phyloP scores from a whole-genome alignment of 106 monocot species.

The Posidonia australis region DNA sequence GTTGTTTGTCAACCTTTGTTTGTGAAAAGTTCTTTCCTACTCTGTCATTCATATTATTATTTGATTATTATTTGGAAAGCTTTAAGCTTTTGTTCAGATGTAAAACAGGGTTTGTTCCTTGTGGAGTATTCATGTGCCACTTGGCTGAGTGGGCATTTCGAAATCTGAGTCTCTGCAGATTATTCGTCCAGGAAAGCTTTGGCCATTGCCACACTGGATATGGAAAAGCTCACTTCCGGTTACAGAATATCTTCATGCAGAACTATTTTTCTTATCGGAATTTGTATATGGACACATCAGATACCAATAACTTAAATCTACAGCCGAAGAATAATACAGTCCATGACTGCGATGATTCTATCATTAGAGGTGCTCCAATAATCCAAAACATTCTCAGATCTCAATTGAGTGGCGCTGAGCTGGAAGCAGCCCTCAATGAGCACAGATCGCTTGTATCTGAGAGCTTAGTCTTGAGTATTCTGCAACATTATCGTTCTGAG shows the following conservation, averaged over 20 bases:
- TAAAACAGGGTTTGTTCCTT: too few relatives aligned
- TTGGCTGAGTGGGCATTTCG: too few relatives aligned
- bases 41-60: too few relatives aligned
- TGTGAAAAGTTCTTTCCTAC: too few relatives aligned
- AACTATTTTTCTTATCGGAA: background rate
- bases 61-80: too few relatives aligned
- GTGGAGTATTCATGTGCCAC: too few relatives aligned
- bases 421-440: constrained; percentile 24
- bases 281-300: too few relatives aligned
- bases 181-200: background rate
- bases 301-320: background rate
- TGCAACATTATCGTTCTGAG: constrained; percentile 41
- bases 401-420: constrained; percentile 9
- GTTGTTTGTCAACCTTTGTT: too few relatives aligned
- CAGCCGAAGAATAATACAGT: background rate
- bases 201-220: background rate
- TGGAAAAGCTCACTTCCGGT: background rate
- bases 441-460: constrained; percentile 25
- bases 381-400: constrained; percentile 42
- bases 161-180: background rate
- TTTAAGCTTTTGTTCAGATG: too few relatives aligned
- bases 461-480: constrained; percentile 43
- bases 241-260: background rate
- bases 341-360: constrained; percentile 2
- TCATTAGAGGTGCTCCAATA: constrained; percentile 8